Base-by-base conservation (phyloP, 2,329 filamentous ascomycete genomes). In the Neofusicoccum sp. region DNA sequence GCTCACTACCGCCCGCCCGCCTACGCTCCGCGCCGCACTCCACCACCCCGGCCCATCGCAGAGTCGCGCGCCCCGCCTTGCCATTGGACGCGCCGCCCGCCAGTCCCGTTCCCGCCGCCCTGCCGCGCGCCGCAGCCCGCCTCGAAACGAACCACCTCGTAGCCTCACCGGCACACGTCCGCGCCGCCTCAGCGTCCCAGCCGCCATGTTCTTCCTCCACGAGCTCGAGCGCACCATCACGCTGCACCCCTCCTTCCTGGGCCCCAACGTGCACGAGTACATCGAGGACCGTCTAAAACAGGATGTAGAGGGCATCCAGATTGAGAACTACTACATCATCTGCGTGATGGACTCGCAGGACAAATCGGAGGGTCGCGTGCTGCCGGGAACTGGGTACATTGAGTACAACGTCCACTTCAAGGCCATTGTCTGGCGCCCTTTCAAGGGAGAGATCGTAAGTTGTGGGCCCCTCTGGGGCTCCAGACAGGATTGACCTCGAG, bases 331-430 rank as follows among this genome's bases (percentile, higher is more conserved):
- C 81, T 98, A 95, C 77, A 96, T 99, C 72, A 95, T 99, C 69
- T 95, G 92, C 72, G 96, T 99, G 70, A 93, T 99, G 86, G 93
- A 97, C 76, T 90, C 93, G 51, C 93, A 96, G 70, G 90, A 97
- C 68, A 93, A 98, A 70, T 96, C 91, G 14, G 92, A 96, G 71
- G 93, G 93, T 11, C 89, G 91, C 68, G 93, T 99, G 64, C 84
- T 97, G 61, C 93, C 95, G 3, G 91, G 93, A 7, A 96, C 89
- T 64, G 95, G 93, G 8, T 84, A 96, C 67, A 93, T 95, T 20
- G 91, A 97, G 76, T 99, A 97, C 73, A 96, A 90, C 0, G 92
- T 99, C 49, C 87, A 90, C 69, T 99, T 97, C 75, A 90, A 93
- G 63, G 95, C 95, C 58, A 93, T 99, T 63, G 91, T 99, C 61